Evolutionary conservation across 2,329 filamentous ascomycete genomes (phyloP), one percentile per base, ranked within the genome.

Genomic region (Apiospora koreana): DNA sequence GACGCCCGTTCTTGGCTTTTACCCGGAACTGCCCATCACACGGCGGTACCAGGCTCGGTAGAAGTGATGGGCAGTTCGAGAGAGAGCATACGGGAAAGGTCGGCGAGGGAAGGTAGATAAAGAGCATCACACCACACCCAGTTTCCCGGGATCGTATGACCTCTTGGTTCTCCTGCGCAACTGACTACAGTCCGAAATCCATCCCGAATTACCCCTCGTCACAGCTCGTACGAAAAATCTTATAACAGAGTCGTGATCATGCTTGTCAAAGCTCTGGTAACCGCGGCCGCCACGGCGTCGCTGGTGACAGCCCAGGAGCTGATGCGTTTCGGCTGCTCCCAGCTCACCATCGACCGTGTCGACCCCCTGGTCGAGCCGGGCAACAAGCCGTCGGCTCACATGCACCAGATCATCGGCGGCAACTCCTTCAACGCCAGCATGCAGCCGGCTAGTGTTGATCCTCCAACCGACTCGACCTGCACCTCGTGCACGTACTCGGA

Each of bases 301-400:
- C 71, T 76, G 67, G 73, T 71, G 62, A 72, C 76, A 41, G 79
- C 78, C 23, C 79, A 80, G 72, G 78, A 79, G 73, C 76, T 81
- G 74, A 80, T 80, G 77, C 79, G 79, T 50, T 80, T 80, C 69
- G 78, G 77, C 42, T 80, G 79, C 75, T 79, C 78, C 9, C 78
- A 79, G 74, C 77, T 80, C 69, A 77, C 77, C 64, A 76, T 80
- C 70, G 78, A 80, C 72, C 77, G 78, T 35, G 73, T 78, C 68
- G 77, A 79, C 69, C 77, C 77, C 12, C 70, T 79, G 42, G 77
- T 78, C 48, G 74, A 78, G 73, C 76, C 77, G 16, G 76, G 77
- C 67, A 77, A 74, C 71, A 71, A 74, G 70, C 77, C 77, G 8
- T 79, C 77, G 38, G 74, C 77, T 18, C 77, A 79, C 72, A 78